These are phyloP conservation scores for Syzygium malaccense DNA, from an alignment of 441 rosid genomes.

Conservation along the genomic window DNA sequence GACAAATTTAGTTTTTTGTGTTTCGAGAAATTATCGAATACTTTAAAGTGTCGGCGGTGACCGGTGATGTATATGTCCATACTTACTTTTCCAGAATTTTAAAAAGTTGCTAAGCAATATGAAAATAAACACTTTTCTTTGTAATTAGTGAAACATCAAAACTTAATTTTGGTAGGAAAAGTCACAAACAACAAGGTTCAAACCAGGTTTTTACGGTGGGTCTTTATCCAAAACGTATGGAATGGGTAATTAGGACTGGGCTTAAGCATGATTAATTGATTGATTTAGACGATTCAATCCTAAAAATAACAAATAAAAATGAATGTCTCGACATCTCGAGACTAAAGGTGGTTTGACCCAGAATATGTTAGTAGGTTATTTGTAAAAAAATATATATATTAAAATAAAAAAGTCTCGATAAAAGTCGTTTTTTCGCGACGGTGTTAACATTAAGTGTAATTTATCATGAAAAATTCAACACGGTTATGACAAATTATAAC, in stretches of 20 bases:
- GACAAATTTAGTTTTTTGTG: not conserved
- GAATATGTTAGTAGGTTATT: no score
- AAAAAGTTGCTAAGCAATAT: not conserved
- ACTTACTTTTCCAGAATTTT: not conserved
- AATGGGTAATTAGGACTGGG: not conserved
- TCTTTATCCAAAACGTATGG: not conserved
- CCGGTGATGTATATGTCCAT: no score
- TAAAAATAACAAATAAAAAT: not conserved
- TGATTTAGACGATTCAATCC: not conserved
- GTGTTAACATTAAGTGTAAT: not conserved
- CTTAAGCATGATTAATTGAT: not conserved
- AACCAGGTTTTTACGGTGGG: not conserved
- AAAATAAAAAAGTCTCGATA: not conserved
- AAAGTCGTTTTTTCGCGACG: not conserved
- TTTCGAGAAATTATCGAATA: not conserved
- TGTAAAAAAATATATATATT: not conserved
- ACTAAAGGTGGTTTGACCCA: not conserved
- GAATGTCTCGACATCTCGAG: accelerated
- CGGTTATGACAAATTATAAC: accelerated
- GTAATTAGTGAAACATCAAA: not conserved
- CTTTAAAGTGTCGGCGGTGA: not conserved
- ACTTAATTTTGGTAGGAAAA: not conserved
- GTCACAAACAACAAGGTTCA: accelerated
- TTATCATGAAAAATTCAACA: not conserved
- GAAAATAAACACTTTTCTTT: not conserved